phyloP scores from a whole-genome alignment of 768 basidiomycete genomes.

The Tephrocybe rancida region DNA sequence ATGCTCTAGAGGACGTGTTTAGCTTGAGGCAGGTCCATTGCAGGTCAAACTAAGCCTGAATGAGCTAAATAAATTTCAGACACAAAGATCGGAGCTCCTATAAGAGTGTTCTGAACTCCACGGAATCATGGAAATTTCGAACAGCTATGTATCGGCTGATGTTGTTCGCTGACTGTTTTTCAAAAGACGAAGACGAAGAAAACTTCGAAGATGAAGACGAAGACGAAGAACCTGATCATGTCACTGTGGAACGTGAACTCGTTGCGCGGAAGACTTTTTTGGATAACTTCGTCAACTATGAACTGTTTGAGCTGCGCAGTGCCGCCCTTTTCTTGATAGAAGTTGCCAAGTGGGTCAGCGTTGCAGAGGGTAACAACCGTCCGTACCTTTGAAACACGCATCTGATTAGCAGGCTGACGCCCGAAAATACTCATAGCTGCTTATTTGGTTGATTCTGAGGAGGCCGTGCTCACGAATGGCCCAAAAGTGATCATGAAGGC shows the following conservation, averaged over 20 bases:
- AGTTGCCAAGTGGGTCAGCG: conserved; percentile 5
- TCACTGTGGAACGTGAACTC: conserved; percentile 1
- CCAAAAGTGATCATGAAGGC: conserved; percentile 14
- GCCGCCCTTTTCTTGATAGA: conserved; percentile 16
- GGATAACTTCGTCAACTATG: conserved; percentile 7
- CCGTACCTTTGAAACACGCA: neutral
- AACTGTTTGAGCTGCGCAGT: conserved; percentile 18
- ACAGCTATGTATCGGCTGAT: conserved; percentile 20
- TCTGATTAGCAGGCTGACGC: too few relatives aligned
- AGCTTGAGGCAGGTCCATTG: conserved; percentile 34
- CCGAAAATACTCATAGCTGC: neutral
- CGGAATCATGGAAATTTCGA: conserved; percentile 31
- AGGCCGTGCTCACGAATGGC: conserved; percentile 5
- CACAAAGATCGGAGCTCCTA: conserved; percentile 36
- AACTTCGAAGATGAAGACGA: conserved; percentile 1
- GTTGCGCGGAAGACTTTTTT: conserved; percentile 12
- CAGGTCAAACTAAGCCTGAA: neutral
- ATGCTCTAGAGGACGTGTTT: conserved; percentile 37
- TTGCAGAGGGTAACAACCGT: conserved; percentile 1
- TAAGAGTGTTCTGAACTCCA: conserved; percentile 27
- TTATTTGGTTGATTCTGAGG: neutral
- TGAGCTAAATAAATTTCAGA: conserved; percentile 20
- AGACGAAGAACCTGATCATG: conserved; percentile 6
- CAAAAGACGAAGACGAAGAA: neutral
- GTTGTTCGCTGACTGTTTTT: conserved; percentile 15